Percentiles rank a stretch among this genome's conserved stretches.
Conservation (phyloP, 2,329 filamentous ascomycete genomes). For the Fonsecaea nubica region DNA sequence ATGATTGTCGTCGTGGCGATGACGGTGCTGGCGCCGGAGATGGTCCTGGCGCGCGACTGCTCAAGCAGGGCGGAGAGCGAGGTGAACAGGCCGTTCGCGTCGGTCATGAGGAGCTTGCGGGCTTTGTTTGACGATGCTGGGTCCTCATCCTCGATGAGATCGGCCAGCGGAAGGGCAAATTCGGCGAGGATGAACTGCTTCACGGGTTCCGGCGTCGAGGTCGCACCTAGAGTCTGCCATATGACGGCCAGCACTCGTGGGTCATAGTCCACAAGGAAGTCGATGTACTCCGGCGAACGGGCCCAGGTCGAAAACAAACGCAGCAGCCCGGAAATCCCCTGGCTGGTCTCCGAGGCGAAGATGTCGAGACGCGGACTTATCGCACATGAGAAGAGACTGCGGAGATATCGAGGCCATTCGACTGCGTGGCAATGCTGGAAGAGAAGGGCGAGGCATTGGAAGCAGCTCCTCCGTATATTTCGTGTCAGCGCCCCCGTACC, state of each 20-base stretch:
- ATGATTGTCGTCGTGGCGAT: constrained; percentile 32
- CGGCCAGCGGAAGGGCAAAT: constrained; percentile 65
- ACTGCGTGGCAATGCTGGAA: constrained; percentile 75
- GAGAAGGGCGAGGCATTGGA: constrained; percentile 81
- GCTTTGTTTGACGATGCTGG: constrained; percentile 51
- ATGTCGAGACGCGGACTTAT: constrained; percentile 78
- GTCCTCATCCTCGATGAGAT: constrained; percentile 61
- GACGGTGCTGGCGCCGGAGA: constrained; percentile 34
- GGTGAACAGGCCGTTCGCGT: constrained; percentile 65
- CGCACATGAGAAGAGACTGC: constrained; percentile 74
- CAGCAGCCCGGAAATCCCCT: constrained; percentile 83
- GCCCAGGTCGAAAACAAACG: constrained; percentile 84
- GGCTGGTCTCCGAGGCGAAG: constrained; percentile 82
- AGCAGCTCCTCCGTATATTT: constrained; percentile 64
- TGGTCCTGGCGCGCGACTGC: constrained; percentile 31
- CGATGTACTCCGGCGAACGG: constrained; percentile 66
- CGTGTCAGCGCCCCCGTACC: constrained; percentile 45
- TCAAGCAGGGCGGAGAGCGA: constrained; percentile 79
- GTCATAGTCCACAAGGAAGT: constrained; percentile 72
- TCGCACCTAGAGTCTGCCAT: constrained; percentile 72
- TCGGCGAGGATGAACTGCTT: constrained; percentile 77
- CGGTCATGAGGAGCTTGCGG: constrained; percentile 22
- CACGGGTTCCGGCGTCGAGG: constrained; percentile 83
- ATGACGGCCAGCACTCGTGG: constrained; percentile 69
- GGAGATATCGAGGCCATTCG: constrained; percentile 74